These are phyloP conservation scores for Alloascoidea africana DNA, from an alignment of 805 yeast species.

Conservation along the genomic window DNA sequence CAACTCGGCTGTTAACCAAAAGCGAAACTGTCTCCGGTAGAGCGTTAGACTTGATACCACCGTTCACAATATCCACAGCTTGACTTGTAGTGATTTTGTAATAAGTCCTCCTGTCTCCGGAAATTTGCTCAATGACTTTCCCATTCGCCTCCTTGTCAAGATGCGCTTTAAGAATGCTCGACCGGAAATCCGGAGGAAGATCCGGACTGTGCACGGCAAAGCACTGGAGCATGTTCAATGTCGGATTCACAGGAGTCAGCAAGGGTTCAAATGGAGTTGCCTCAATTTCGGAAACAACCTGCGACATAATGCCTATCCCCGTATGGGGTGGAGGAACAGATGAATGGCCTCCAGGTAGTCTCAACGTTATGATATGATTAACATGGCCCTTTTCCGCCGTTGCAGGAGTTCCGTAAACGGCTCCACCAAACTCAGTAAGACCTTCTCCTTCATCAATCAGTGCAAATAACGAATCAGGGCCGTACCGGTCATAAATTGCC, in stretches of 20 bases:
- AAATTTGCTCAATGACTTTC: no score
- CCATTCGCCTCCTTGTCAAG: constrained; percentile 8
- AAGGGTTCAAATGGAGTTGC: constrained; percentile 32
- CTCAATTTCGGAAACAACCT: constrained; percentile 42
- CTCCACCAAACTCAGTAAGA: constrained; percentile 23
- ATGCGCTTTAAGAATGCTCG: no score
- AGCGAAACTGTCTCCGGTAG: constrained; percentile 49
- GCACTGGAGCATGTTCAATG: constrained; percentile 42
- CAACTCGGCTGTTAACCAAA: constrained; percentile 48
- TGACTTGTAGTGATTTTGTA: constrained; percentile 45
- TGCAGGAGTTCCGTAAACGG: constrained; percentile 35
- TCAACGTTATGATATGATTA: constrained; percentile 30
- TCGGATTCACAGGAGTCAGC: constrained; percentile 42
- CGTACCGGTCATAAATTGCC: constrained; percentile 36
- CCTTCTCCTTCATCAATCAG: constrained; percentile 63
- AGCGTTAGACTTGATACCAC: constrained; percentile 68
- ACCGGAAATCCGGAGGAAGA: constrained; percentile 14
- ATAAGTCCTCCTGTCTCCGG: constrained; percentile 10
- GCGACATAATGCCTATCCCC: constrained; percentile 57
- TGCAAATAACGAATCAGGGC: constrained; percentile 41
- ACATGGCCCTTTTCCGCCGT: constrained; percentile 51
- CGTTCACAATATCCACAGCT: constrained; percentile 50
- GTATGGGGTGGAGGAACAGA: constrained; percentile 76
- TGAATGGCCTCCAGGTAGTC: constrained; percentile 68
- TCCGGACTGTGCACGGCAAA: constrained; percentile 33